Base-by-base conservation (phyloP, 2,329 filamentous ascomycete genomes). In the Aspergillus fijiensis region DNA sequence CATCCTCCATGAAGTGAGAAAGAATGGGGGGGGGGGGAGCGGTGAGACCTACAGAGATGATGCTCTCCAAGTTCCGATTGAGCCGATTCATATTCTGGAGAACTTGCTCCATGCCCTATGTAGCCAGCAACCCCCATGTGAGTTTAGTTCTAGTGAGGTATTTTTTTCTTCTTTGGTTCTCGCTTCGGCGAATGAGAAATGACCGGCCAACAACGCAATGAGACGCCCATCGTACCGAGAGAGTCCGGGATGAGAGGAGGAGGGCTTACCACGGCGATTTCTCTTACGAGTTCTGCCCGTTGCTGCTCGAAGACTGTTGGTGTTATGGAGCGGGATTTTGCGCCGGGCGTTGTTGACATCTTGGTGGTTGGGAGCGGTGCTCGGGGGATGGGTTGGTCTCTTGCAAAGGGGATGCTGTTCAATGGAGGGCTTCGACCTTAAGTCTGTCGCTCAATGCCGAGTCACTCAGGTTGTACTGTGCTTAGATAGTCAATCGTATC, bases 11-110 rank as follows among this genome's bases (percentile, higher is more conserved):
- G 27, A 29, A 4, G 31, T 27, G 51, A 16, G 39, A 14, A 52
- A 14, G 47, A 35, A 5, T 10, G 10, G 3, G 27, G 61, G 49
- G 14, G 48, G 16, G 9, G 49, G 51, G 51, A 29, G 35, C 51
- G 11, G 10, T 9, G 12, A n/a, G 16, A 77, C 86, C 51, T 80
- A 94, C 94, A 51, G 92, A 88, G 61, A 96, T 93, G 21, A 98
- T 89, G 58, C 92, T 90, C 77, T 99, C 94, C 19, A 99, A 81
- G 45, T 89, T 94, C 35, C 94, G 88, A 75, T 98, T 99, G 60
- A 99, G 80, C 69, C 93, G 93, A 79, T 98, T 99, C 76, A 98
- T 92, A 71, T 96, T 97, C 69, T 93, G 90, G 10, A 99, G 88
- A 60, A 96, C 92, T 70, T 95, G 88, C 71, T 98, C 95, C 73